These are phyloP conservation scores for Aspergillus fischeri DNA, from an alignment of 2,329 filamentous ascomycete species.

Conservation along the genomic window DNA sequence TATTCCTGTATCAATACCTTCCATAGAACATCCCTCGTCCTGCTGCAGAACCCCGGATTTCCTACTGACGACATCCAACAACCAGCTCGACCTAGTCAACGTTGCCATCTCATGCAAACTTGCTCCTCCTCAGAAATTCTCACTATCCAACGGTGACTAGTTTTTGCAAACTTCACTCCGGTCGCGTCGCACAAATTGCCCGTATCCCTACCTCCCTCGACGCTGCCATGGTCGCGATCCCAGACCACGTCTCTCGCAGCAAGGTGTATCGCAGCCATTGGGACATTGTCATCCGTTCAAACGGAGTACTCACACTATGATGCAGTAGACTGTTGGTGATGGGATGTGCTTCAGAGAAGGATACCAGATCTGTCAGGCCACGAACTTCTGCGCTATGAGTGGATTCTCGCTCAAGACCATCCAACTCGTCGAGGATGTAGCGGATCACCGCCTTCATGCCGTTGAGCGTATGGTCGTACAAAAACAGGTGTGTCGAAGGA, in stretches of 20 bases:
- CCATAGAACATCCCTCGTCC: too few species aligned
- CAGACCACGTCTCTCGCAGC: not conserved
- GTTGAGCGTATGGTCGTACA: conserved; percentile 11
- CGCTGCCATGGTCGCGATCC: not conserved
- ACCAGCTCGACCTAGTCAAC: not conserved
- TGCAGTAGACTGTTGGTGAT: not conserved
- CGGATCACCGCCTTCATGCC: conserved; percentile 38
- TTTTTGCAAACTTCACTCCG: not conserved
- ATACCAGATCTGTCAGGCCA: conserved; percentile 41
- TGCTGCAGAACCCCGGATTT: not conserved
- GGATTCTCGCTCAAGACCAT: conserved; percentile 43
- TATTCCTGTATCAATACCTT: too few species aligned
- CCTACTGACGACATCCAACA: not conserved
- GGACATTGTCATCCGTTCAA: not conserved
- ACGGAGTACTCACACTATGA: not conserved
- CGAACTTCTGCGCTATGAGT: conserved; percentile 36
- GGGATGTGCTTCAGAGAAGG: not conserved
- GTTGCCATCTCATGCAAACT: not conserved
- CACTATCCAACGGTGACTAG: not conserved
- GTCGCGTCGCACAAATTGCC: not conserved
- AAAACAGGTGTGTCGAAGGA: conserved; percentile 47
- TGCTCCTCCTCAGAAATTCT: not conserved
- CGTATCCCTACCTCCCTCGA: not conserved
- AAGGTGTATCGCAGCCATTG: not conserved
- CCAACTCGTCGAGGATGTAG: conserved; percentile 41